Conservation (phyloP, 2,329 filamentous ascomycete genomes). For the Pyrenochaeta sp. region DNA sequence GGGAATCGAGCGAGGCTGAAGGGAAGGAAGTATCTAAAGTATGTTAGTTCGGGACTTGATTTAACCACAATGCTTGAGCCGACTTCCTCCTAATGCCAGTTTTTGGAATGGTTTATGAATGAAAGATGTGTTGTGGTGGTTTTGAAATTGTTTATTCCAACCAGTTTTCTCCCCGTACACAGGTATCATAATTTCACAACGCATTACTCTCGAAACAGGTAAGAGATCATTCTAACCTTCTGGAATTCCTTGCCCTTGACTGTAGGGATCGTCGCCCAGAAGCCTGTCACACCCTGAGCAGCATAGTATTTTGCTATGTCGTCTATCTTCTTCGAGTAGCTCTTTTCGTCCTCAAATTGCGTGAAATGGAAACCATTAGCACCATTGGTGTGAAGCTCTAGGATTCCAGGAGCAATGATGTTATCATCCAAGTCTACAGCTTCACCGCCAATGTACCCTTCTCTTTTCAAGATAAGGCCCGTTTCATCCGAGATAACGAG, state of each 20-base stretch:
- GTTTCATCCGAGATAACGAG: conserved; percentile 57
- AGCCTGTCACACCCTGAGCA: conserved; percentile 61
- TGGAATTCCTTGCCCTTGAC: conserved; percentile 57
- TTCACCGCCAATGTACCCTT: conserved; percentile 55
- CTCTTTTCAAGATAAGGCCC: conserved; percentile 53
- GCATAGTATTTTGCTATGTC: conserved; percentile 60
- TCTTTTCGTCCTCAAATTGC: conserved; percentile 53
- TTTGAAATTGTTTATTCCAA: not conserved
- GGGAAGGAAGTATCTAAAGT: conserved; percentile 58
- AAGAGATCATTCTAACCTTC: conserved; percentile 38
- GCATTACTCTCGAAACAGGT: not conserved
- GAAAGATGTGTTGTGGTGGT: not conserved
- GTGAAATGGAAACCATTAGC: conserved; percentile 64
- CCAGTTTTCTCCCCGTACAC: not conserved
- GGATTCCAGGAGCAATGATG: conserved; percentile 63
- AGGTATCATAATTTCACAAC: not conserved
- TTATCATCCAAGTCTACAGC: conserved; percentile 58
- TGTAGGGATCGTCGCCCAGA: conserved; percentile 64
- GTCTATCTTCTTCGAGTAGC: conserved; percentile 56
- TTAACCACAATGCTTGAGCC: no score
- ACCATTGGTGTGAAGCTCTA: conserved; percentile 66
- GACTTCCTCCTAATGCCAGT: no score
- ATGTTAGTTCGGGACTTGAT: conserved; percentile 10
- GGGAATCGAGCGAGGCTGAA: conserved; percentile 54
- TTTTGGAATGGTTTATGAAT: not conserved